phyloP scores from a whole-genome alignment of 2,329 filamentous ascomycete species.

The Diaporthe velutina region DNA sequence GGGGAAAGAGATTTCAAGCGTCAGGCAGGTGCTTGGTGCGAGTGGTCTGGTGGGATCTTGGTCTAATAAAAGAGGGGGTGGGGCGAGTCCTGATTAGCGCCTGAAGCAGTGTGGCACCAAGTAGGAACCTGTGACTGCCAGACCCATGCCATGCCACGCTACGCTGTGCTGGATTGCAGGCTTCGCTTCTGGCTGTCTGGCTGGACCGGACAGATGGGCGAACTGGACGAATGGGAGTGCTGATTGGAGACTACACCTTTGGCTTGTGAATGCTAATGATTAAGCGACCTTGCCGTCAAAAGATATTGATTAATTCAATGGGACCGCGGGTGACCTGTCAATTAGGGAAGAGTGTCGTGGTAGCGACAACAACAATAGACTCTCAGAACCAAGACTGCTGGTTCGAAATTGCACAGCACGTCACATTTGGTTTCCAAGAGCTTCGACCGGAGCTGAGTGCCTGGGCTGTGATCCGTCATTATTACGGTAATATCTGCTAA shows the following conservation, averaged over 20 bases:
- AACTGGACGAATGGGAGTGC: background rate
- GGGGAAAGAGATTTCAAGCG: conserved; percentile 27
- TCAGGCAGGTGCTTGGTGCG: background rate
- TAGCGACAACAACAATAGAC: background rate
- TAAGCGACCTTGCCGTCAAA: background rate
- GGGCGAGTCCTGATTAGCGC: conserved; percentile 24
- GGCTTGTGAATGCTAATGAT: background rate
- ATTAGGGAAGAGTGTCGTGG: background rate
- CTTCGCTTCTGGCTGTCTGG: background rate
- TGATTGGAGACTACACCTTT: background rate
- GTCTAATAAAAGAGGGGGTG: conserved; percentile 26
- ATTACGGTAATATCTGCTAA: background rate
- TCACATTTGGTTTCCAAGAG: background rate
- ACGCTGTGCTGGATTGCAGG: background rate
- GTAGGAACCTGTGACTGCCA: conserved; percentile 23
- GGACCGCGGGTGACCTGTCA: background rate
- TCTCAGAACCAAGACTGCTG: background rate
- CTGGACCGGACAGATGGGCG: background rate
- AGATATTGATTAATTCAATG: background rate
- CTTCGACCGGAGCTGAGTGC: background rate
- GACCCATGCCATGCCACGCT: conserved; percentile 12
- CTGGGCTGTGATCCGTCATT: background rate
- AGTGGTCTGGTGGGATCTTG: conserved; percentile 10
- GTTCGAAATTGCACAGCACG: background rate
- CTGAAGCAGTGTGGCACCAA: conserved; percentile 19